phyloP scores from a whole-genome alignment of 2,329 filamentous ascomycete species.

The Thielaviopsis populi region DNA sequence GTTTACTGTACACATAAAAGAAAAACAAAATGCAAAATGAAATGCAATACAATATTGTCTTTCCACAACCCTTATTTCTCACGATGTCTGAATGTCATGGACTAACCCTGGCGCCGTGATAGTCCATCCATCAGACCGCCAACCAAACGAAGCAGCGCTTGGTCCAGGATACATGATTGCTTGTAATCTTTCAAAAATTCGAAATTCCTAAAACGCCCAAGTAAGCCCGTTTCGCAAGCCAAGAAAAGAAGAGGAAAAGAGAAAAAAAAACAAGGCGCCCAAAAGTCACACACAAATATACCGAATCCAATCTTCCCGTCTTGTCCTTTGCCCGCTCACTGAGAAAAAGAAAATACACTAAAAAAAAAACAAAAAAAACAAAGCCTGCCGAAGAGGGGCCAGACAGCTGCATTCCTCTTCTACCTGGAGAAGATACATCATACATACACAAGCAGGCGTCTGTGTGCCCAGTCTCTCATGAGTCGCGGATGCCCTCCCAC shows the following conservation, averaged over 20 bases:
- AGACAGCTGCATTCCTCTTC: background rate
- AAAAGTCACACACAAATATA: background rate
- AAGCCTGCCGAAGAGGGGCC: background rate
- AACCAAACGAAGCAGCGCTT: background rate
- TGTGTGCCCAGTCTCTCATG: constrained; percentile 1
- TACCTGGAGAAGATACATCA: background rate
- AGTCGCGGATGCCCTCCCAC: constrained; percentile 28
- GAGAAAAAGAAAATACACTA: constrained; percentile 6
- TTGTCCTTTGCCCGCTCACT: constrained; percentile 1
- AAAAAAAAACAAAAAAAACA: constrained; percentile 7
- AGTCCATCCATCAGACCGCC: too few species aligned
- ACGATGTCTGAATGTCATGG: too few species aligned
- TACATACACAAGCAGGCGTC: constrained; percentile 1
- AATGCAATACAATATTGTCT: too few species aligned
- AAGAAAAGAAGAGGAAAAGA: background rate
- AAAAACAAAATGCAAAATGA: background rate
- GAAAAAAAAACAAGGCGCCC: constrained; percentile 9
- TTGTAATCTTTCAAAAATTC: constrained; percentile 4
- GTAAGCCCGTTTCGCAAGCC: background rate
- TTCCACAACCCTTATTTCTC: background rate
- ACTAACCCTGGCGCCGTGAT: background rate
- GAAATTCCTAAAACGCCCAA: constrained; percentile 10
- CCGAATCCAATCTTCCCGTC: constrained; percentile 1
- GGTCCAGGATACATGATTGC: background rate
- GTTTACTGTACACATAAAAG: too few species aligned